phyloP scores from a whole-genome alignment of 2,329 filamentous ascomycete genomes.

The Sphaceloma murrayae region DNA sequence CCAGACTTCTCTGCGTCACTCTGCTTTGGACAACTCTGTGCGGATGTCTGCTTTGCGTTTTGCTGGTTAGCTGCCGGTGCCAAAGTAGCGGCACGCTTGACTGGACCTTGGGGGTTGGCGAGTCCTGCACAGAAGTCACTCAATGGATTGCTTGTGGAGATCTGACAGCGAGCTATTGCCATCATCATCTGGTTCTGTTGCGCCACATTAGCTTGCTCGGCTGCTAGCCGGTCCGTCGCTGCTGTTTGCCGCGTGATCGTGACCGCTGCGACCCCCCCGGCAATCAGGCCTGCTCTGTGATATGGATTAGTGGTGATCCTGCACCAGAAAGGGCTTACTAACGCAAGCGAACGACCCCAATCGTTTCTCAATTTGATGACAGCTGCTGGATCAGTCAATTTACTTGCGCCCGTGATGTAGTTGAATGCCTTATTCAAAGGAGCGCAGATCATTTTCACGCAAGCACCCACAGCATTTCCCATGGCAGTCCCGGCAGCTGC shows the following conservation, averaged over 20 bases:
- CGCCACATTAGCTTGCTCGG: neutral
- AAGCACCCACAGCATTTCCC: neutral
- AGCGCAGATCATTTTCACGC: neutral
- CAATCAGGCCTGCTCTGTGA: slow-evolving; percentile 1
- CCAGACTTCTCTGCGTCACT: slow-evolving; percentile 3
- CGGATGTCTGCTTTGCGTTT: neutral
- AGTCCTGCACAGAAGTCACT: slow-evolving; percentile 7
- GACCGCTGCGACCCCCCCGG: neutral
- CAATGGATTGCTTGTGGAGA: neutral
- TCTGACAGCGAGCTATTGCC: neutral
- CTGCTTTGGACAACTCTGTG: neutral
- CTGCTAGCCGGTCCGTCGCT: neutral
- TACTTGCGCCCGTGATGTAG: slow-evolving; percentile 4
- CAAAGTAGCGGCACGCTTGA: neutral
- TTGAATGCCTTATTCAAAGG: slow-evolving; percentile 1
- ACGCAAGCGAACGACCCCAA: slow-evolving; percentile 6
- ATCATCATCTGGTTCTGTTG: slow-evolving; percentile 1
- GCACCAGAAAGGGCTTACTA: no score
- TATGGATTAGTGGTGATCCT: no score
- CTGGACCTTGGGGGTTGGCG: slow-evolving; percentile 4
- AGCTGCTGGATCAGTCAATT: neutral
- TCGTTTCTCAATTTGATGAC: slow-evolving; percentile 6
- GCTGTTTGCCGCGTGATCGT: slow-evolving; percentile 1
- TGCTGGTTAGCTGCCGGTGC: neutral
- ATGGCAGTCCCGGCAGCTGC: neutral